Evolutionary conservation across 1,139 yeast species (phyloP).

Genomic region (Protomyces pachydermus): DNA sequence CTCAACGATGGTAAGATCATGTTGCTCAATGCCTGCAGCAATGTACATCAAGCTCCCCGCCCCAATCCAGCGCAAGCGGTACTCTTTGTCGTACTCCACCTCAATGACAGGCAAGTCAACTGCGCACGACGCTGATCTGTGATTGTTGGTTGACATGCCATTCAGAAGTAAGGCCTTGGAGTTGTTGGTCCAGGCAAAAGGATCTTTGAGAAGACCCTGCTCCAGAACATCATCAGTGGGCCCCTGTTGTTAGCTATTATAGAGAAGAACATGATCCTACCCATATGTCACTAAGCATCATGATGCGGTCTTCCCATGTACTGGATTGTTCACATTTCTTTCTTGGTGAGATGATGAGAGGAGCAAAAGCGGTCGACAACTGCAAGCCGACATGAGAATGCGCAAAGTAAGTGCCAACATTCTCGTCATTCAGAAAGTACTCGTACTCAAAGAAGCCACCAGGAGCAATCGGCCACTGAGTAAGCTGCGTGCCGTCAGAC

Average conservation of each 20-base stretch:
- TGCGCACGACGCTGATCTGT: constrained; percentile 26
- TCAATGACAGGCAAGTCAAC: constrained; percentile 36
- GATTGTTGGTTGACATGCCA: constrained; percentile 27
- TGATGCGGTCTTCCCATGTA: constrained; percentile 45
- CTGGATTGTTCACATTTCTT: neutral
- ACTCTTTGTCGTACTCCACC: constrained; percentile 49
- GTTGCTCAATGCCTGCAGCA: constrained; percentile 51
- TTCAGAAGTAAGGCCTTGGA: constrained; percentile 42
- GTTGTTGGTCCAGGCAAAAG: constrained; percentile 51
- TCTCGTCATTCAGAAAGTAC: constrained; percentile 47
- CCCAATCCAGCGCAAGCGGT: constrained; percentile 50
- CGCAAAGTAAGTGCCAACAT: constrained; percentile 59
- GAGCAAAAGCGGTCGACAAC: constrained; percentile 57
- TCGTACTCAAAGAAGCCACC: constrained; percentile 40
- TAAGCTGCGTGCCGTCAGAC: constrained; percentile 60
- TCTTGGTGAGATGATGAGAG: constrained; percentile 44
- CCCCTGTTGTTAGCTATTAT: constrained; percentile 40
- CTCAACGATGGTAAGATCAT: constrained; percentile 55
- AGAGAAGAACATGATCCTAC: constrained; percentile 41
- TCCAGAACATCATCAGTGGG: constrained; percentile 35
- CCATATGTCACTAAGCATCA: constrained; percentile 51
- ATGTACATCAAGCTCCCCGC: constrained; percentile 56
- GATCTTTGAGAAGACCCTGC: constrained; percentile 48
- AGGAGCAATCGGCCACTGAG: constrained; percentile 59
- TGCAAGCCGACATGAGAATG: constrained; percentile 57